These are phyloP conservation scores for Pythium oligandrum DNA, from an alignment of 352 stramenopile genomes.

Conservation along the genomic window DNA sequence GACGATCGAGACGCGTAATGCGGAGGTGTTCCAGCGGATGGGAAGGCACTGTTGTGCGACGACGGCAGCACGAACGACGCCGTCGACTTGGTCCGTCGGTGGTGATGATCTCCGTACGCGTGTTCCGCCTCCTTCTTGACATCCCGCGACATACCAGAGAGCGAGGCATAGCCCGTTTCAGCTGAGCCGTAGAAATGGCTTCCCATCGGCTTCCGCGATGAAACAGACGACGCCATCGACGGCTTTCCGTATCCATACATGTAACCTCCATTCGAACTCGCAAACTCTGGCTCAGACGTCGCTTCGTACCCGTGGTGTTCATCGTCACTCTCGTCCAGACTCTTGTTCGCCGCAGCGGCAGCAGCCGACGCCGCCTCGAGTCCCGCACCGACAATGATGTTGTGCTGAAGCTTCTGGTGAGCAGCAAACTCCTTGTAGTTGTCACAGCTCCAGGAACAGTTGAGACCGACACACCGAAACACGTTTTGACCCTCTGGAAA, in stretches of 20 bases:
- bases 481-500: slow-evolving; percentile 74
- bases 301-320: slow-evolving; percentile 7
- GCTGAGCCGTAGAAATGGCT: not conserved
- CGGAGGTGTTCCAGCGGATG: slow-evolving; percentile 8
- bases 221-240: slow-evolving; percentile 6
- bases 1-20: slow-evolving; percentile 10
- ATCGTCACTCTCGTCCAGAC: too few species aligned
- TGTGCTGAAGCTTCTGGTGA: slow-evolving; percentile 74
- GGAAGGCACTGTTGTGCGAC: slow-evolving; percentile 7
- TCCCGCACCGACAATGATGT: slow-evolving; percentile 51
- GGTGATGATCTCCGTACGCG: slow-evolving; percentile 6
- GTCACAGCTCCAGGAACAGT: slow-evolving; percentile 61
- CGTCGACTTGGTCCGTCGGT: slow-evolving; percentile 7
- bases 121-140: slow-evolving; percentile 18
- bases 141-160: slow-evolving; percentile 12
- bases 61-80: slow-evolving; percentile 12
- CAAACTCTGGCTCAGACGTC: slow-evolving; percentile 3
- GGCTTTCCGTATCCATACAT: slow-evolving; percentile 18
- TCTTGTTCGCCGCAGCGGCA: not conserved
- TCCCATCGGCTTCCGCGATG: slow-evolving; percentile 13
- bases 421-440: slow-evolving; percentile 84
- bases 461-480: slow-evolving; percentile 59
- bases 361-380: slow-evolving; percentile 12
- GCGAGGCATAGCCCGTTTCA: slow-evolving; percentile 14
- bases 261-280: slow-evolving; percentile 9